Evolutionary conservation across 768 basidiomycete genomes (phyloP).

Genomic region (Gymnopilus dilepis): DNA sequence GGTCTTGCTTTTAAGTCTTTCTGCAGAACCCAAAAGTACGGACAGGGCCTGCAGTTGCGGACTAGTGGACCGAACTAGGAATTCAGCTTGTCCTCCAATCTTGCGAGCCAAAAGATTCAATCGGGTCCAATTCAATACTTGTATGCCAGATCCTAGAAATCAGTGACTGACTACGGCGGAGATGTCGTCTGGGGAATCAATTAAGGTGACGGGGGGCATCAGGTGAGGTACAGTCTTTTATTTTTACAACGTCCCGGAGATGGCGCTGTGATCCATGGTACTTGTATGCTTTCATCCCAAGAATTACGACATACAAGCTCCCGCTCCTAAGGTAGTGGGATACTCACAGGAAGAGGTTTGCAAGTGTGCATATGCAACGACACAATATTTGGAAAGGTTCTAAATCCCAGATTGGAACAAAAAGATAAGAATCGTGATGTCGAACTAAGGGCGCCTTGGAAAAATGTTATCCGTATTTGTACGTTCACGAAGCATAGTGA

Average conservation of each 20-base stretch:
- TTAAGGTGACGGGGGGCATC: background rate
- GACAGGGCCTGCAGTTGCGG: background rate
- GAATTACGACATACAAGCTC: background rate
- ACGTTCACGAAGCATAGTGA: background rate
- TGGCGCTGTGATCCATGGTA: background rate
- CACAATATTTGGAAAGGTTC: no score
- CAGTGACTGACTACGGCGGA: background rate
- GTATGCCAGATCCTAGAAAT: background rate
- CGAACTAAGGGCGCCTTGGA: background rate
- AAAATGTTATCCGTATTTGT: background rate
- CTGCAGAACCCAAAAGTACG: slow-evolving; percentile 8
- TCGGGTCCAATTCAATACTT: slow-evolving; percentile 3
- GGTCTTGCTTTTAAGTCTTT: slow-evolving; percentile 24
- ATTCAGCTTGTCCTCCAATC: background rate
- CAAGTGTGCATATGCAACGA: background rate
- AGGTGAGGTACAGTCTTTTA: background rate
- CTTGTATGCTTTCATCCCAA: background rate
- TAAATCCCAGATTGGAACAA: no score
- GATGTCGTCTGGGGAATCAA: background rate
- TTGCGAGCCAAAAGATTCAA: background rate
- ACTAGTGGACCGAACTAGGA: background rate
- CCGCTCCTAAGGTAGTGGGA: no score
- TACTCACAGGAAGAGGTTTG: no score
- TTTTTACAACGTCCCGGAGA: background rate
- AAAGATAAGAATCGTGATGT: background rate